phyloP scores from a whole-genome alignment of 441 rosid genomes.

The Mallotus japonicus region DNA sequence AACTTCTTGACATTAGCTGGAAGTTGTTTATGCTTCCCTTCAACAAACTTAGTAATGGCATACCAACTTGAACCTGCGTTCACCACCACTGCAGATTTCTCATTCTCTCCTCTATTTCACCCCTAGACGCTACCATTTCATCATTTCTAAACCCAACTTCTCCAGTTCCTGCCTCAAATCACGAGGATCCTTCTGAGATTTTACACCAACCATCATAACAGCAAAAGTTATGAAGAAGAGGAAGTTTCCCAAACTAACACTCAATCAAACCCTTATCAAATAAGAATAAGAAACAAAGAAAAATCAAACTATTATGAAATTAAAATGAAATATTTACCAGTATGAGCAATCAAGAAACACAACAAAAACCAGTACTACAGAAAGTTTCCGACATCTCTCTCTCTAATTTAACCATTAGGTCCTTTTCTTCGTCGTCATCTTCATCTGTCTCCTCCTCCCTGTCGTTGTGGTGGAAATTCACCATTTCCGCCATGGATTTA shows the following conservation, averaged over 20 bases:
- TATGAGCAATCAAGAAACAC: neutral
- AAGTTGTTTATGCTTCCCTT: constrained; percentile 70
- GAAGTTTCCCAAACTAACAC: no score
- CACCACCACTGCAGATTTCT: no score
- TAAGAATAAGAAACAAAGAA: neutral
- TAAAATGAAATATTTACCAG: neutral
- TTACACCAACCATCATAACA: no score
- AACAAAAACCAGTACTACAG: constrained; percentile 63
- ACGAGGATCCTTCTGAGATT: no score
- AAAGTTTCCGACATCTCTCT: constrained; percentile 77
- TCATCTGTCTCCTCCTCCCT: constrained; percentile 27
- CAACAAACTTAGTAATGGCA: constrained; percentile 77
- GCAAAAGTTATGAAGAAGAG: no score
- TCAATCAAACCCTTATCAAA: neutral
- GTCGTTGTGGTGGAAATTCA: neutral
- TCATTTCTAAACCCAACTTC: no score
- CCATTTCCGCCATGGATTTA: neutral
- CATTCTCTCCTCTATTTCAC: no score
- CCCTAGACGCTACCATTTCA: no score
- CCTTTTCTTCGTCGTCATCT: constrained; percentile 35
- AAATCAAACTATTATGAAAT: neutral
- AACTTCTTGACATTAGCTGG: constrained; percentile 70
- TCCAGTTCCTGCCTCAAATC: no score
- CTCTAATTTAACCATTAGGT: constrained; percentile 55
- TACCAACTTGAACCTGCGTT: constrained; percentile 91